phyloP scores from a whole-genome alignment of 139 green algal genomes.

The Chloropicon primus region DNA sequence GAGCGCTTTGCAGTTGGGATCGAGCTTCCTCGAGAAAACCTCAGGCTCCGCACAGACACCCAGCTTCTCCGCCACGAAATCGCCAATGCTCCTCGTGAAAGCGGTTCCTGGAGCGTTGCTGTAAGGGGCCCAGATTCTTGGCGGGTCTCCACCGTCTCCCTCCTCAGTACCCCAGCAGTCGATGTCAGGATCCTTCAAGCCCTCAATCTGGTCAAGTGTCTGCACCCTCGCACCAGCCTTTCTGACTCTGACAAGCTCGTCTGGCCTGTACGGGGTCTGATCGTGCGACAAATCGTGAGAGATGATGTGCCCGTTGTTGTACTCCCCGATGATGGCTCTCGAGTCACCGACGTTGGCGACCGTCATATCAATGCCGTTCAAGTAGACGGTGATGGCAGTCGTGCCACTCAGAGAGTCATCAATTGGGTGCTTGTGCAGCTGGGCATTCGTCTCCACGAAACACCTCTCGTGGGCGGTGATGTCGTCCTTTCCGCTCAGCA shows the following conservation, averaged over 20 bases:
- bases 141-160: constrained; percentile 74
- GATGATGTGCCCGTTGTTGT: constrained; percentile 22
- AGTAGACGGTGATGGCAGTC: constrained; percentile 60
- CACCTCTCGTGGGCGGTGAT: constrained; percentile 34
- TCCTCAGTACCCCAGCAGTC: constrained; percentile 55
- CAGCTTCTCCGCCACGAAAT: constrained; percentile 76
- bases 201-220: constrained; percentile 84
- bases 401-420: constrained; percentile 70
- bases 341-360: constrained; percentile 89
- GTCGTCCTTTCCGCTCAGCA: constrained; percentile 2
- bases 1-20: constrained; percentile 25
- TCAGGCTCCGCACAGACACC: constrained; percentile 83
- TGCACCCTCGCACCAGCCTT: constrained; percentile 66
- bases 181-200: constrained; percentile 42
- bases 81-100: constrained; percentile 88
- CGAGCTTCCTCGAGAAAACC: constrained; percentile 44
- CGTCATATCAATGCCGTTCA: constrained; percentile 48
- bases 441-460: constrained; percentile 54
- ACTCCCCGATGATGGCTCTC: constrained; percentile 62
- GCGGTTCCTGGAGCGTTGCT: constrained; percentile 83
- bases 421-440: constrained; percentile 48
- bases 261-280: constrained; percentile 77
- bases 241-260: constrained; percentile 80
- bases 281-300: constrained; percentile 53
- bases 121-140: constrained; percentile 70